These are phyloP conservation scores for Penicillium diatomitis DNA, from an alignment of 495 filamentous ascomycete species.

Conservation along the genomic window DNA sequence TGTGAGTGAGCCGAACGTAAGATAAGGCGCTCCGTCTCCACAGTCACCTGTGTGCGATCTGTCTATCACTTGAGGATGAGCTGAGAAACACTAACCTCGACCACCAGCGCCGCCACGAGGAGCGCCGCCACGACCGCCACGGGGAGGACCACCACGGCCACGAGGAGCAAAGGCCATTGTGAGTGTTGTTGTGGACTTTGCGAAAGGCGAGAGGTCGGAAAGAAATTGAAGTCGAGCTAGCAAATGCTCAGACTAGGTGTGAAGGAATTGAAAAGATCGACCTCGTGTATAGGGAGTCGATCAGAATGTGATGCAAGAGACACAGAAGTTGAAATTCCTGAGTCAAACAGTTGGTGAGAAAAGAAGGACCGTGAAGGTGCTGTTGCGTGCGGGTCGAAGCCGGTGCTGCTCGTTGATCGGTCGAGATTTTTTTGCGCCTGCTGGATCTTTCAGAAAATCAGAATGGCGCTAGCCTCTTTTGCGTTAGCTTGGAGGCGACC, in stretches of 20 bases:
- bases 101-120: slow-evolving; percentile 9
- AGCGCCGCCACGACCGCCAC: slow-evolving; percentile 19
- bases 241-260: slow-evolving; percentile 16
- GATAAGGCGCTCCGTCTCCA: background rate
- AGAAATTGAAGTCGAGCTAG: slow-evolving; percentile 17
- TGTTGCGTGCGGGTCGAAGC: slow-evolving; percentile 27
- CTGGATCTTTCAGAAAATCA: slow-evolving; percentile 41
- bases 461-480: slow-evolving; percentile 24
- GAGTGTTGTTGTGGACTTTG: slow-evolving; percentile 5
- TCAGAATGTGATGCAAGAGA: slow-evolving; percentile 5
- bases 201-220: background rate
- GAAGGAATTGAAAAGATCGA: slow-evolving; percentile 9
- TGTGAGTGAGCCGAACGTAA: background rate
- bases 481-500: slow-evolving; percentile 16
- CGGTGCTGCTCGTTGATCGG: slow-evolving; percentile 37
- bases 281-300: slow-evolving; percentile 8
- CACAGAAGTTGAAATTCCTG: slow-evolving; percentile 7
- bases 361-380: slow-evolving; percentile 19
- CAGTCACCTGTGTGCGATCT: background rate
- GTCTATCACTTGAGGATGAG: slow-evolving; percentile 3
- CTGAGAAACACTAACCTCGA: slow-evolving; percentile 15
- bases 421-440: slow-evolving; percentile 39
- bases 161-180: slow-evolving; percentile 37
- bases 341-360: slow-evolving; percentile 15
- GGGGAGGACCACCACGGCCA: slow-evolving; percentile 25